Conservation (phyloP, 495 filamentous ascomycete species). For the Xylaria acuta region DNA sequence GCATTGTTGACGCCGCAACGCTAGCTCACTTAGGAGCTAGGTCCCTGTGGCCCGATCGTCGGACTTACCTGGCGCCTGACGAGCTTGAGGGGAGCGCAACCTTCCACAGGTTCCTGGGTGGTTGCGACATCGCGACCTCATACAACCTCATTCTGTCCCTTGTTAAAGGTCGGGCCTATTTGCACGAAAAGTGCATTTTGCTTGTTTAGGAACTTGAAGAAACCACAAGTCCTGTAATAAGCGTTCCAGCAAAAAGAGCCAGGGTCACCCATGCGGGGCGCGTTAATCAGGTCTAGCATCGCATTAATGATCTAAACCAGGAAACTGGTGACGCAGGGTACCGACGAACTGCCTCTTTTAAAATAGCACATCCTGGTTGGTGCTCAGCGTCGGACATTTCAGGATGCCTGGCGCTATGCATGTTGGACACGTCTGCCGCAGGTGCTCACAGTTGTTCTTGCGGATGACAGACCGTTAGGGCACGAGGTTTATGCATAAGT, state of each 20-base stretch:
- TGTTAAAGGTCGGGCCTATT: not conserved
- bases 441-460: not conserved
- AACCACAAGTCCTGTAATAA: slow-evolving; percentile 2
- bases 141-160: not conserved
- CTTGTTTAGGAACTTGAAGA: not conserved
- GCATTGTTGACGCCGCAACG: not conserved
- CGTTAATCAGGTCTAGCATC: slow-evolving; percentile 2
- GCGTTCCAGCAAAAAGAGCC: not conserved
- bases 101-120: not conserved
- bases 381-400: slow-evolving; percentile 5
- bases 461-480: not conserved
- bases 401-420: slow-evolving; percentile 1
- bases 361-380: slow-evolving; percentile 6
- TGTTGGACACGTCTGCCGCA: not conserved
- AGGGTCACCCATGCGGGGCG: not conserved
- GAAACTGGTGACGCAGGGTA: not conserved
- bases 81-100: not conserved
- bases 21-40: not conserved
- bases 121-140: not conserved
- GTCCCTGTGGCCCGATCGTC: not conserved
- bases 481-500: slow-evolving; percentile 1
- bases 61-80: not conserved
- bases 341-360: slow-evolving; percentile 9
- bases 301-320: not conserved
- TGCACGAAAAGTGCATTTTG: not conserved